These are phyloP conservation scores for Trypanosoma caninum DNA, from an alignment of 208 protist genomes.

Conservation along the genomic window DNA sequence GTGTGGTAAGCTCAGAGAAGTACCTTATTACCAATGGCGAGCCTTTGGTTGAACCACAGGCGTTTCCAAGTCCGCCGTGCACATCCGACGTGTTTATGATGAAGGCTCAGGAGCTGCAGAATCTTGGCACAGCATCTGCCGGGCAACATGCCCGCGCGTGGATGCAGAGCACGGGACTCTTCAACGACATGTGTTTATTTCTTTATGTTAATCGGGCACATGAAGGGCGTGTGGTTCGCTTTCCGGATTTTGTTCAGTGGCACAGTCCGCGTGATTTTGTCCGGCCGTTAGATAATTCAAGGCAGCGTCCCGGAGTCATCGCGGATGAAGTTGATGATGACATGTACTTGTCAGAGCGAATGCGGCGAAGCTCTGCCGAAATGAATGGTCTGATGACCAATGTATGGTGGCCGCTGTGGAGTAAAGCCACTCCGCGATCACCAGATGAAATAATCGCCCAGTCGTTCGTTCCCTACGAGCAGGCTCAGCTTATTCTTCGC, in stretches of 20 bases:
- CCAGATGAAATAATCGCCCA: constrained; percentile 38
- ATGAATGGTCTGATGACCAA: constrained; percentile 23
- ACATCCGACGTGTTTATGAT: constrained; percentile 65
- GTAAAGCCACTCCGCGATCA: constrained; percentile 47
- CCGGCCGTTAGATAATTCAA: not conserved
- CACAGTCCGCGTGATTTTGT: constrained; percentile 83
- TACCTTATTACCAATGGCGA: constrained; percentile 67
- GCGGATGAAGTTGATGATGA: constrained; percentile 38
- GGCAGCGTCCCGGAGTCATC: constrained; percentile 17
- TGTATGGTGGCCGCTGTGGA: constrained; percentile 77
- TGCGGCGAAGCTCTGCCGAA: constrained; percentile 27
- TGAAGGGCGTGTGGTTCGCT: constrained; percentile 68
- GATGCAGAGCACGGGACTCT: constrained; percentile 57
- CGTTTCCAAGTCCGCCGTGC: constrained; percentile 49
- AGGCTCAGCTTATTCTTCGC: constrained; percentile 40
- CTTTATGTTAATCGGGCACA: constrained; percentile 67
- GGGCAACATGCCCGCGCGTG: constrained; percentile 35
- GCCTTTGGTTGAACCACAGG: constrained; percentile 41
- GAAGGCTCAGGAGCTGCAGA: constrained; percentile 42
- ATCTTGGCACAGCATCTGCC: constrained; percentile 29
- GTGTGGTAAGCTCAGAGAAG: constrained; percentile 3
- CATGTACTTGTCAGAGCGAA: constrained; percentile 70
- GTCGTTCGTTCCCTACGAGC: constrained; percentile 40
- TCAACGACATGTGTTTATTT: constrained; percentile 90
- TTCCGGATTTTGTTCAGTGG: constrained; percentile 88